Percentiles rank a stretch among this genome's conserved stretches.
Conservation (phyloP, 208 protist genomes). For the Trypanosomatidae sp. region DNA sequence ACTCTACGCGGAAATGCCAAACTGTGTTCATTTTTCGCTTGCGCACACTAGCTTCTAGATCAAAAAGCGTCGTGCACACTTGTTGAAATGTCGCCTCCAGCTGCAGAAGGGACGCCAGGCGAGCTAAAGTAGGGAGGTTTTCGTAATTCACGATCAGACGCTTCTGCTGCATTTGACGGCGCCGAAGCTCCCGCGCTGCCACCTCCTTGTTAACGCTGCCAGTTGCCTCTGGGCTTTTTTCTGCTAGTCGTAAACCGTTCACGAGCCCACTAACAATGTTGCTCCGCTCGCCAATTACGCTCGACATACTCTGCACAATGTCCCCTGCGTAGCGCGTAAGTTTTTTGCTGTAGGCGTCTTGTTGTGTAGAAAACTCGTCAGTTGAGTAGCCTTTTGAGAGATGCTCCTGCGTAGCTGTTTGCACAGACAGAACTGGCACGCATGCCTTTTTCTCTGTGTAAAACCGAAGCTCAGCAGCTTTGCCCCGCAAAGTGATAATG, state of each 20-base stretch:
- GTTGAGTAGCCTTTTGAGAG: conserved; percentile 22
- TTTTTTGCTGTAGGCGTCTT: conserved; percentile 33
- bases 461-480: conserved; percentile 35
- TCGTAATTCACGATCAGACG: conserved; percentile 78
- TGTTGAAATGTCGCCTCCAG: conserved; percentile 77
- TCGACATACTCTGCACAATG: conserved; percentile 39
- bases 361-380: conserved; percentile 31
- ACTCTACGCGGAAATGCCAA: conserved; percentile 79
- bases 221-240: conserved; percentile 35
- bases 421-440: not conserved
- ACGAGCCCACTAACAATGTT: not conserved
- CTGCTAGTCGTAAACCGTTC: conserved; percentile 14
- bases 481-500: conserved; percentile 18
- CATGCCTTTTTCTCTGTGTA: too few species aligned
- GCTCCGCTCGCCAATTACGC: conserved; percentile 36
- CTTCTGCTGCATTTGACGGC: conserved; percentile 68
- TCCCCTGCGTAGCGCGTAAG: conserved; percentile 56
- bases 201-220: conserved; percentile 89
- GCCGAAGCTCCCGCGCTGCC: conserved; percentile 52
- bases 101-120: conserved; percentile 76
- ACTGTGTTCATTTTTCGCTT: conserved; percentile 34
- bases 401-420: not conserved
- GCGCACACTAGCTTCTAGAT: conserved; percentile 43
- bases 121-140: conserved; percentile 72
- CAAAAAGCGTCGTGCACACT: conserved; percentile 52